A percentile compares a stretch with the other conserved stretches of the same genome.
Conservation (phyloP, 345 rosid species). For the Linum trigynum region DNA sequence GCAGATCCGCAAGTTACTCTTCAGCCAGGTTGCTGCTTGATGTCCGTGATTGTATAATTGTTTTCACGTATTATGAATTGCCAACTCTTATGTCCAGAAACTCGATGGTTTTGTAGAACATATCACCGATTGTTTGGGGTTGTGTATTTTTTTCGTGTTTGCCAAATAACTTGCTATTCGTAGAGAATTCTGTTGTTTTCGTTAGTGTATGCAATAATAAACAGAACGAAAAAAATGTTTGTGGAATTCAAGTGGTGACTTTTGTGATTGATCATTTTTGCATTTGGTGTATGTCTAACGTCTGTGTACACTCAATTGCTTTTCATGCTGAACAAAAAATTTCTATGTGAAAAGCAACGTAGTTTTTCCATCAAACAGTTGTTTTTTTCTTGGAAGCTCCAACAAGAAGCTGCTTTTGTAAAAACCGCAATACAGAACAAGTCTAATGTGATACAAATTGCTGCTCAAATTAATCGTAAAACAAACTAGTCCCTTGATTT, state of each 20-base stretch:
- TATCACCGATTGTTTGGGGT: background rate
- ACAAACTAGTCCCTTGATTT: too few species aligned
- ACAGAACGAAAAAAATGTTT: background rate
- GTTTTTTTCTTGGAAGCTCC: too few species aligned
- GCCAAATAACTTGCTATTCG: conserved; percentile 7
- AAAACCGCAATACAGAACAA: too few species aligned
- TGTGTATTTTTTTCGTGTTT: conserved; percentile 14
- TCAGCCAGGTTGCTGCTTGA: conserved; percentile 53
- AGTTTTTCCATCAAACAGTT: too few species aligned
- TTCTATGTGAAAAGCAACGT: too few species aligned
- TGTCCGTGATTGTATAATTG: conserved; percentile 15
- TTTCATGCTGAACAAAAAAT: too few species aligned
- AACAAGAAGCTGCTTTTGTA: too few species aligned
- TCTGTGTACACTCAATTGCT: too few species aligned
- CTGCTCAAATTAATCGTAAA: too few species aligned
- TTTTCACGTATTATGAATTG: background rate
- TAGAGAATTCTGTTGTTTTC: background rate
- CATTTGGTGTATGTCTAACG: too few species aligned
- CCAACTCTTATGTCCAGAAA: background rate
- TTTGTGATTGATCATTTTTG: background rate
- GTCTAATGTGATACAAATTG: too few species aligned
- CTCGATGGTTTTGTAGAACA: background rate
- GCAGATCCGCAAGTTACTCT: conserved; percentile 88
- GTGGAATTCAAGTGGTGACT: background rate
- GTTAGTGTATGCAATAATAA: conserved; percentile 6